phyloP scores from a whole-genome alignment of 768 basidiomycete genomes.

The Hirschioporus abietinus region DNA sequence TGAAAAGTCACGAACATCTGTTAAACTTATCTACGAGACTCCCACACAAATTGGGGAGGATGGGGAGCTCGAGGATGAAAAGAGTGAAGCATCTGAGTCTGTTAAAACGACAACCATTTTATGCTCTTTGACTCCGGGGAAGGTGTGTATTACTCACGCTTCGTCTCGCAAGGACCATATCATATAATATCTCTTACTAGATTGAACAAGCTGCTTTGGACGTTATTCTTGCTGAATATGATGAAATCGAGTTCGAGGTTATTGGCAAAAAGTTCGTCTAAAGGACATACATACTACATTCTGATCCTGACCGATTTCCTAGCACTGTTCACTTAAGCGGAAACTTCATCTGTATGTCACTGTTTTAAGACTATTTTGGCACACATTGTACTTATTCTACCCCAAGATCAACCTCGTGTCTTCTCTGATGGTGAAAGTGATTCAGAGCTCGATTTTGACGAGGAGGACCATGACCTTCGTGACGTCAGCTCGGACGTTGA shows the following conservation, averaged over 20 bases:
- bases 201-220: slow-evolving; percentile 73
- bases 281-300: slow-evolving; percentile 2
- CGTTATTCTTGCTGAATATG: slow-evolving; percentile 62
- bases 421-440: slow-evolving; percentile 39
- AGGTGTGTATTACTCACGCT: slow-evolving; percentile 40
- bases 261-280: slow-evolving; percentile 74
- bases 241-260: slow-evolving; percentile 61
- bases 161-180: neutral
- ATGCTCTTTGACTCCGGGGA: slow-evolving; percentile 77
- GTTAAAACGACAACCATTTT: slow-evolving; percentile 49
- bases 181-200: slow-evolving; percentile 31
- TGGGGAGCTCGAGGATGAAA: slow-evolving; percentile 17
- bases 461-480: slow-evolving; percentile 60
- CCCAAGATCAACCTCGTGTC: slow-evolving; percentile 41
- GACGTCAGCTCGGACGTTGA: slow-evolving; percentile 85
- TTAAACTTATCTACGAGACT: slow-evolving; percentile 58
- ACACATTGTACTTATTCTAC: slow-evolving; percentile 5
- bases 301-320: neutral
- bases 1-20: slow-evolving; percentile 50
- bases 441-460: slow-evolving; percentile 38
- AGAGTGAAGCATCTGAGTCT: slow-evolving; percentile 16
- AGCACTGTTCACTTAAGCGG: slow-evolving; percentile 77
- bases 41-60: slow-evolving; percentile 32
- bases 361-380: slow-evolving; percentile 3
- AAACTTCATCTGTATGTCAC: slow-evolving; percentile 69